Base-by-base conservation (phyloP, 352 stramenopile species). In the Phytopythium boreale region DNA sequence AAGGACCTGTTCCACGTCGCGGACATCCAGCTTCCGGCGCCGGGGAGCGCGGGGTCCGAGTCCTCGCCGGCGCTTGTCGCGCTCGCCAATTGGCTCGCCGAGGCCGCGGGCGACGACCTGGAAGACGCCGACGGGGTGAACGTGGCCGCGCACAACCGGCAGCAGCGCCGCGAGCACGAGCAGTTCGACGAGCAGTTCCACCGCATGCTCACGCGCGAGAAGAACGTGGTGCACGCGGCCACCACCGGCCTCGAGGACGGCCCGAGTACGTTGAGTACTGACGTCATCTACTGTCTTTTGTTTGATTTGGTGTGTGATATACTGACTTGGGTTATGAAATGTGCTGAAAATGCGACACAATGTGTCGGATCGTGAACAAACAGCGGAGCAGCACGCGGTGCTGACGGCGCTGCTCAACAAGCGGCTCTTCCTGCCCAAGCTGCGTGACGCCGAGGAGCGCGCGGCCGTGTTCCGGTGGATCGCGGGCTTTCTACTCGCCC, bases 161-260 rank as follows among this genome's bases (percentile, higher is more conserved):
- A 59, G 9, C 68, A 69, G 56, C 76, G 79, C 26, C 67, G 61
- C 4, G 68, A 84, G 62, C 77, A 86, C 53, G 56, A 69, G 31
- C 51, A 82, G 56, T 93, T 95, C 66, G 67, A 90, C 37, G 72
- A 81, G 41, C 59, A 79, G 11, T 95, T 90, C 56, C 57, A 82
- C 46, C 26, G 66, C 20, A 84, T 91, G 78, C 74, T 95, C 24
- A 83, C 74, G 27, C 76, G 68, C 36, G 87, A 95, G 64, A 88
- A 84, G 58, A 88, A 91, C 68, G 81, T 95, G 29, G 84, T 95
- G 61, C 83, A 92, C 44, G 57, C 68, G 46, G 71, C 64, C 41
- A 93, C 84, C 14, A 95, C 87, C 2, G 87, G 87, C 4, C 68
- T 90, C 53, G 87, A 95, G 67, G 81, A 89, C 43, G 82, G 79